Evolutionary conservation across 2,329 filamentous ascomycete genomes (phyloP).

Genomic region (Blumeria hordei): DNA sequence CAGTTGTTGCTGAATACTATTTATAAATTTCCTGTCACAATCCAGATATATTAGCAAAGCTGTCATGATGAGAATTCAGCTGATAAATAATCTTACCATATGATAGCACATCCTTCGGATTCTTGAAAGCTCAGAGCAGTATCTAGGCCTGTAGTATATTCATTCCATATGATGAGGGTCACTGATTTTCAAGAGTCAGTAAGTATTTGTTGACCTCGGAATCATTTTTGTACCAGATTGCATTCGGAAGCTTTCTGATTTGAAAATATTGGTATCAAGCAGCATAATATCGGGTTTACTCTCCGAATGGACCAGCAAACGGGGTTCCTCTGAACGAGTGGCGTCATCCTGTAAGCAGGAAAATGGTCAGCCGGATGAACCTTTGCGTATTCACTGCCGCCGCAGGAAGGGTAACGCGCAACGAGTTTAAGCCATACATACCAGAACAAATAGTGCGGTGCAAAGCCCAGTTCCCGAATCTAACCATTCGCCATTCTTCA

Average conservation of each 20-base stretch:
- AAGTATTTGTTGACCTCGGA: not conserved
- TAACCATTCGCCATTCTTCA: constrained; percentile 98
- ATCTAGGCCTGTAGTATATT: constrained; percentile 58
- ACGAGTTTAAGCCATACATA: constrained; percentile 6
- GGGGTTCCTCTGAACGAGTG: constrained; percentile 50
- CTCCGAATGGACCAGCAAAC: constrained; percentile 80
- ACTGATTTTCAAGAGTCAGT: constrained; percentile 26
- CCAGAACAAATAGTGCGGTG: constrained; percentile 27
- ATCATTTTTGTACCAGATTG: constrained; percentile 31
- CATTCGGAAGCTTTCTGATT: constrained; percentile 92
- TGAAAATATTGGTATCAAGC: constrained; percentile 71
- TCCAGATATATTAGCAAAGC: not conserved
- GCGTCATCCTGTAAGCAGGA: constrained; percentile 23
- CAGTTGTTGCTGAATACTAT: constrained; percentile 57
- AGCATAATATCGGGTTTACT: constrained; percentile 66
- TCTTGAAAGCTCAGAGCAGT: constrained; percentile 99
- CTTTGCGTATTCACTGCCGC: not conserved
- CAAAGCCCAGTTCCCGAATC: constrained; percentile 94
- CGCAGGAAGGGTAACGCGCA: constrained; percentile 3
- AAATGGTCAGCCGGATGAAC: constrained; percentile 11
- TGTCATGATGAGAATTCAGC: no score
- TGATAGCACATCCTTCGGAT: constrained; percentile 72
- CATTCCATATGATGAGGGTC: constrained; percentile 95
- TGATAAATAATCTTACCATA: constrained; percentile 42
- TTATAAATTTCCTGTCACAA: constrained; percentile 60